These are phyloP conservation scores for Curvularia hawaiiensis DNA, from an alignment of 2,329 filamentous ascomycete species.

Conservation along the genomic window DNA sequence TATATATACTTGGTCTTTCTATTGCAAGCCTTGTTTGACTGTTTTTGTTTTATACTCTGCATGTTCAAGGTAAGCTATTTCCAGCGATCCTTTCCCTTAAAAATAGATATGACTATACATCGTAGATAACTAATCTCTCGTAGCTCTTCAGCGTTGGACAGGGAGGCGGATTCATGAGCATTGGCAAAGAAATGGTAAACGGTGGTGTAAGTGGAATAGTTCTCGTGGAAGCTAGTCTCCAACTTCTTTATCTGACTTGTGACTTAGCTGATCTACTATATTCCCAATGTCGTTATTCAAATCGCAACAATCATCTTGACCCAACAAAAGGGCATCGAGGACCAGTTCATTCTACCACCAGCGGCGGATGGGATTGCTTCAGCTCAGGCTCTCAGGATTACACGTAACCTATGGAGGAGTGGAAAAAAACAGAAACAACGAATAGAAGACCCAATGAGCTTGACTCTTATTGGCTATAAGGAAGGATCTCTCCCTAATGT, in stretches of 20 bases:
- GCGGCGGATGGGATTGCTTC: neutral
- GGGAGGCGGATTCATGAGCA: neutral
- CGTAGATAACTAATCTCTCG: neutral
- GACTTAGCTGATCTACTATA: neutral
- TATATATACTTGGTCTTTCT: neutral
- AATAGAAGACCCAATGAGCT: neutral
- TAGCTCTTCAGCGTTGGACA: neutral
- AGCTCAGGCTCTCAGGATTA: neutral
- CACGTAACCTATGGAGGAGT: neutral
- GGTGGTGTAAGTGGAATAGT: neutral
- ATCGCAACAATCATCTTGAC: neutral
- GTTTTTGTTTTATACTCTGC: neutral
- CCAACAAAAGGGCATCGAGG: neutral
- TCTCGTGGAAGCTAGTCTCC: neutral
- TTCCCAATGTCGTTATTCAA: neutral
- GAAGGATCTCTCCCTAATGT: neutral
- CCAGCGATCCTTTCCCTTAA: neutral
- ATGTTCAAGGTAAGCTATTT: neutral
- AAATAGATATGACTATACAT: neutral
- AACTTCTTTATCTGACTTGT: neutral
- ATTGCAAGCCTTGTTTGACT: neutral
- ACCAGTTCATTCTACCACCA: neutral
- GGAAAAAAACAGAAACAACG: neutral
- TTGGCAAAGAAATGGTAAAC: neutral
- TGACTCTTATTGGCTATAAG: neutral